Evolutionary conservation across 2,329 filamentous ascomycete species (phyloP), one percentile per base, ranked within the genome.

Genomic region (Calonectria honghensis): DNA sequence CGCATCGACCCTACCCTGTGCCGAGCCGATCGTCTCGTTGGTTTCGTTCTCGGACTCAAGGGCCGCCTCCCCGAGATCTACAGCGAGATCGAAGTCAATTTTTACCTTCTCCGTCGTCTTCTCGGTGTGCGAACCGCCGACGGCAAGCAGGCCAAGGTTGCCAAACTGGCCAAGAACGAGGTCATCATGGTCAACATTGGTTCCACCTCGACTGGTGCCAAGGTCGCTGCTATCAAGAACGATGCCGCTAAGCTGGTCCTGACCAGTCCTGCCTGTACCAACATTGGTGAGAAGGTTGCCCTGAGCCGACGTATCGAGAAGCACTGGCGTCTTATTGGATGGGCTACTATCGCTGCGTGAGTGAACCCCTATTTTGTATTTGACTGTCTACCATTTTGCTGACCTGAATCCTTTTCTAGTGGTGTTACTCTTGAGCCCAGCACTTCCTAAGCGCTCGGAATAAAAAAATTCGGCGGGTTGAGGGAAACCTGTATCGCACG

Each of bases 101-200:
- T 98, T 91, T 99, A 98, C 91, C 91, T 99, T 76, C 93, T 99
- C 77, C 94, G 96, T 82, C 92, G 97, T 82, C 91, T 99, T 76
- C 92, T 99, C 72, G 97, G 97, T 92, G 97, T 99, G 82, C 96
- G 97, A 89, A 98, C 97, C 61, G 96, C 96, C 77, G 97, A 99
- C 81, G 97, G 97, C 85, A 99, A 99, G 91, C 97, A 98, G 88
- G 96, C 96, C 83, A 99, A 99, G 93, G 97, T 99, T 79, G 96
- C 96, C 82, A 99, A 99, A 90, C 91, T 99, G 79, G 90, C 96
- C 73, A 99, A 98, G 93, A 98, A 98, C 88, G 97, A 99, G 87
- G 96, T 98, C 83, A 94, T 99, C 87, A 98, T 99, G 97, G 97
- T 99, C 79, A 99, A 99, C 90, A 99, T 99, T 84, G 97, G 97